Evolutionary conservation across 352 stramenopile species (phyloP).

Genomic region (Globisporangium nunn): DNA sequence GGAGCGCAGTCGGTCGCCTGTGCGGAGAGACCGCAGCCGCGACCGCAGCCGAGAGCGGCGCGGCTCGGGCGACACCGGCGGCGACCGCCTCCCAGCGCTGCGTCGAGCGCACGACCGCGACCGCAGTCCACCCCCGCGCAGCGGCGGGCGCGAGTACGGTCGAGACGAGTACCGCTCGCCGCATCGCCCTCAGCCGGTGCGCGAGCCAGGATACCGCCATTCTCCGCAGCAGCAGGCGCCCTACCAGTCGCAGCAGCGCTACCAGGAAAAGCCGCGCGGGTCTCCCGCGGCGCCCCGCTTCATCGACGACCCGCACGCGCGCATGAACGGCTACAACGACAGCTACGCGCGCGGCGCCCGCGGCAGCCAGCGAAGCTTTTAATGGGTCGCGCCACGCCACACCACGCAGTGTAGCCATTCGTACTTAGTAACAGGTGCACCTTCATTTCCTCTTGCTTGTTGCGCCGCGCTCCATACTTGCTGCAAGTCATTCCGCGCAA

Average conservation of each 20-base stretch:
- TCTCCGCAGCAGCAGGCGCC: neutral
- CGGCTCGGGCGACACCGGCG: neutral
- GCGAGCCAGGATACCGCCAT: neutral
- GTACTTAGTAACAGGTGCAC: neutral
- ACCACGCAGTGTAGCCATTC: neutral
- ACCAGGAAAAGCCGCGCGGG: neutral
- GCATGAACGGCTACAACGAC: constrained; percentile 5
- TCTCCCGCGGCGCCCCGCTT: neutral
- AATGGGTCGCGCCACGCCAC: neutral
- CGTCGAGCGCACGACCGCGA: constrained; percentile 2
- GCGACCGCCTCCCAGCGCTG: neutral
- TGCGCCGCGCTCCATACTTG: neutral
- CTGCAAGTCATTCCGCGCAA: neutral
- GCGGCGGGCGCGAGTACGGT: neutral
- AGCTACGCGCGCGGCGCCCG: constrained; percentile 3
- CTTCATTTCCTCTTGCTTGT: no score
- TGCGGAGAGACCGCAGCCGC: constrained; percentile 6
- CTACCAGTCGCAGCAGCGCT: neutral
- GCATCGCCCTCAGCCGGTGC: neutral
- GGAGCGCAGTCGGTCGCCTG: constrained; percentile 11
- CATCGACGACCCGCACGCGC: constrained; percentile 5
- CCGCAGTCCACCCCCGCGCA: constrained; percentile 8
- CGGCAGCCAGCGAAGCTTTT: constrained; percentile 1
- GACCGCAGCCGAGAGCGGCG: constrained; percentile 9
- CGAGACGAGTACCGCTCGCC: neutral